phyloP scores from a whole-genome alignment of 176 grass and related monocot species.

The Musa beccarii region DNA sequence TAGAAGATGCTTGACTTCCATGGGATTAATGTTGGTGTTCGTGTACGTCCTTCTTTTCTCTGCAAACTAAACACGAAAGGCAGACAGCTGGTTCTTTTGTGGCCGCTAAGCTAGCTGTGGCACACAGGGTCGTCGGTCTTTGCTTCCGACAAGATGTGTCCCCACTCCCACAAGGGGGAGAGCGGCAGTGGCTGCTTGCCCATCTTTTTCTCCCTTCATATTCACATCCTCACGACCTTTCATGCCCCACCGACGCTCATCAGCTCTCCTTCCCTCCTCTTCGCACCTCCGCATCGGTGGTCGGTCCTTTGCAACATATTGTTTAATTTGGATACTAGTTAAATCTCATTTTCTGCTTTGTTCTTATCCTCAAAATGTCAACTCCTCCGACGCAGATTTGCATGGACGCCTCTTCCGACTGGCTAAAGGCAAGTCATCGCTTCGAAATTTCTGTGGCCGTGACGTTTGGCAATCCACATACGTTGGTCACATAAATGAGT shows the following conservation, averaged over 20 bases:
- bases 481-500: no score
- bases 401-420: conserved; percentile 6
- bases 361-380: neutral
- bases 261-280: no score
- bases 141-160: neutral
- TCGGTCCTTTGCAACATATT: no score
- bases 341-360: neutral
- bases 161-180: neutral
- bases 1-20: no score
- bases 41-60: no score
- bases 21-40: no score
- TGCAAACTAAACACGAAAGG: no score
- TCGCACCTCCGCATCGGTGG: no score
- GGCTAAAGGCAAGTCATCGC: conserved; percentile 1
- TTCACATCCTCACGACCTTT: neutral
- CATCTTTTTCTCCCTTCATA: conserved; percentile 3
- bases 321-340: no score
- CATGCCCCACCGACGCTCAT: neutral
- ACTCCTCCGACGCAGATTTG: neutral
- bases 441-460: no score
- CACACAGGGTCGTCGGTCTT: neutral
- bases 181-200: neutral
- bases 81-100: neutral
- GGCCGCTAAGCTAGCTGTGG: neutral
- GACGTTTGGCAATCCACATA: no score